Evolutionary conservation across 345 rosid genomes (phyloP).

Genomic region (Garcia nutans): DNA sequence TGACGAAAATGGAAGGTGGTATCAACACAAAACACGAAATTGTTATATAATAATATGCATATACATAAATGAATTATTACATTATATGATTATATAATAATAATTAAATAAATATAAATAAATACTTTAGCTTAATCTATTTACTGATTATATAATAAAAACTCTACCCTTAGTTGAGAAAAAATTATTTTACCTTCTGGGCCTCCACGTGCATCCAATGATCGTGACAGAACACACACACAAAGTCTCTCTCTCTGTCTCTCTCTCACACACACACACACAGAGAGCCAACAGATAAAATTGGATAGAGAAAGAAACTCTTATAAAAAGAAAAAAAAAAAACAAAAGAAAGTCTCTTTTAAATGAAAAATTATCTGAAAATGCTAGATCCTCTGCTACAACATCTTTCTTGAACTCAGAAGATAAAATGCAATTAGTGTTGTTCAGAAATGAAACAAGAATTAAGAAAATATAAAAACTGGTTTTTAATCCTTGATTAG

Average conservation of each 20-base stretch:
- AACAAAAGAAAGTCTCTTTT: background rate
- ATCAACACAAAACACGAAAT: constrained; percentile 24
- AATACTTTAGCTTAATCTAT: background rate
- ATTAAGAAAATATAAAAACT: background rate
- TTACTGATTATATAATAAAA: background rate
- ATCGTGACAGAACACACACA: constrained; percentile 47
- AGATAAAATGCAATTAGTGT: background rate
- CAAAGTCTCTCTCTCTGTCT: constrained; percentile 11
- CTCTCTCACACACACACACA: background rate
- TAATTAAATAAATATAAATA: background rate
- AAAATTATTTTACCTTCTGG: constrained; percentile 42
- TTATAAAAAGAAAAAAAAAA: background rate
- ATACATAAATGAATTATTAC: background rate
- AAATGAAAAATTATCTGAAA: constrained; percentile 17
- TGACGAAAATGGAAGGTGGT: constrained; percentile 35
- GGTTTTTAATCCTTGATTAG: background rate
- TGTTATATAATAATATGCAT: constrained; percentile 12
- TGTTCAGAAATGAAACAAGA: background rate
- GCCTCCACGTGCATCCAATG: constrained; percentile 62
- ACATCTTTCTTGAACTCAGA: background rate
- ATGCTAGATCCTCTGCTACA: constrained; percentile 29
- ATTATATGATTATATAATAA: background rate
- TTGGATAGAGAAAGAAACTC: constrained; percentile 7
- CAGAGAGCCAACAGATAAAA: constrained; percentile 22
- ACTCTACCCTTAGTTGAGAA: constrained; percentile 15